Evolutionary conservation across 2,329 filamentous ascomycete genomes (phyloP).

Genomic region (Tolypocladium paradoxum): DNA sequence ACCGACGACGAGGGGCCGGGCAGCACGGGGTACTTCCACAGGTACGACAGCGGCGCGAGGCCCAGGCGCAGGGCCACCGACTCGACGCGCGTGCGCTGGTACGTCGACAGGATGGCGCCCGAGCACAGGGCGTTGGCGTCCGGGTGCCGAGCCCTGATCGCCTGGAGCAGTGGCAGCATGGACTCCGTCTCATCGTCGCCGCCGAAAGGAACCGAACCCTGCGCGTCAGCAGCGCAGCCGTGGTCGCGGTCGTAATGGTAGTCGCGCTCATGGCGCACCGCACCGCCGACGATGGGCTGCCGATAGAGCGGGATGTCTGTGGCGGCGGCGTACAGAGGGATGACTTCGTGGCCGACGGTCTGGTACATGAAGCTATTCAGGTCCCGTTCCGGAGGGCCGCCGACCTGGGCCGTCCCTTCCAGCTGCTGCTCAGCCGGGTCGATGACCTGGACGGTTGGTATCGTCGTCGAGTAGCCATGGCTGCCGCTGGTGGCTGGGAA

Average conservation of each 20-base stretch:
- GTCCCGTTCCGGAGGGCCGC: constrained; percentile 30
- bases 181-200: constrained; percentile 77
- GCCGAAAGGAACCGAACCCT: constrained; percentile 9
- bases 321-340: constrained; percentile 73
- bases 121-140: constrained; percentile 78
- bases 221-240: constrained; percentile 3
- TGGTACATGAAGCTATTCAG: constrained; percentile 99
- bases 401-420: background rate
- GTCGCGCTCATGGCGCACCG: constrained; percentile 59
- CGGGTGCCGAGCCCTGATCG: constrained; percentile 59
- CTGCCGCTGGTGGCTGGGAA: constrained; percentile 33
- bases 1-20: constrained; percentile 30
- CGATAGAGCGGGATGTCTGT: constrained; percentile 78
- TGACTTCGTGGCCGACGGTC: constrained; percentile 80
- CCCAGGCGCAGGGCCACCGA: constrained; percentile 79
- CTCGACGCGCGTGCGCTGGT: constrained; percentile 93
- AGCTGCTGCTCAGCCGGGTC: constrained; percentile 6
- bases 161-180: constrained; percentile 62
- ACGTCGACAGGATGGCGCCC: constrained; percentile 87
- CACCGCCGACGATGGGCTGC: constrained; percentile 59
- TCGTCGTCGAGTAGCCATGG: background rate
- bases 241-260: constrained; percentile 37
- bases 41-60: constrained; percentile 69
- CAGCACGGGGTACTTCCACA: constrained; percentile 84
- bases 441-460: constrained; percentile 5